Evolutionary conservation across 192 early-diverging fungal genomes (phyloP), one percentile per base, ranked within the genome.

Genomic region (Linnemannia elongata): DNA sequence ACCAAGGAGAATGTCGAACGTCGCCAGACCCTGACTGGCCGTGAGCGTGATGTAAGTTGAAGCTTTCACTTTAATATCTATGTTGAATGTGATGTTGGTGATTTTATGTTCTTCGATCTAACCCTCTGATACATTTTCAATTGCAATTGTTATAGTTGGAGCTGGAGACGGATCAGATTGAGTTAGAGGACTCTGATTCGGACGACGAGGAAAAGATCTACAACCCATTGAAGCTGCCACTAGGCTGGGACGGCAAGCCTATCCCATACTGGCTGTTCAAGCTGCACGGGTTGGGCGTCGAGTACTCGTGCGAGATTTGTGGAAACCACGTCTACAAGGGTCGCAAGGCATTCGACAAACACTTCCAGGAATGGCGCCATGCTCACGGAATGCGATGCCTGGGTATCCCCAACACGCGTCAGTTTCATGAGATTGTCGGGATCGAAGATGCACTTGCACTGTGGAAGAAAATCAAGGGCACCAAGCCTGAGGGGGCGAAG

Each of bases 231-330:
- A 99, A 99, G 75, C 85, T 99, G 68, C 97, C 97, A 3, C 84
- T 99, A 72, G 98, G 97, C 18, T 99, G 97, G 97, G 98, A 99
- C 85, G 98, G 97, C 47, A 99, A 99, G 87, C 98, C 97, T 27
- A 99, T 99, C 89, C 98, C 98, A 27, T 99, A 96, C 87, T 99
- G 98, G 98, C 90, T 99, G 41, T 99, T 97, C 93, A 99, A 98
- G 89, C 91, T 99, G 69, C 98, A 99, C 83, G 98, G 98, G 8
- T 89, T 99, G 73, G 97, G 97, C 18, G 95, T 97, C 41, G 96
- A 98, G 80, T 98, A 98, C 82, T 91, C 95, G 1, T 99, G 98
- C 83, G 97, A 99, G 89, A 98, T 99, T 75, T 99, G 98, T 82
- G 98, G 97, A 41, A 97, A 97, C 79, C 94, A 94, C 73, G 92